Evolutionary conservation across 2,329 filamentous ascomycete genomes (phyloP).

Genomic region (Dothideomycetidae sp.): DNA sequence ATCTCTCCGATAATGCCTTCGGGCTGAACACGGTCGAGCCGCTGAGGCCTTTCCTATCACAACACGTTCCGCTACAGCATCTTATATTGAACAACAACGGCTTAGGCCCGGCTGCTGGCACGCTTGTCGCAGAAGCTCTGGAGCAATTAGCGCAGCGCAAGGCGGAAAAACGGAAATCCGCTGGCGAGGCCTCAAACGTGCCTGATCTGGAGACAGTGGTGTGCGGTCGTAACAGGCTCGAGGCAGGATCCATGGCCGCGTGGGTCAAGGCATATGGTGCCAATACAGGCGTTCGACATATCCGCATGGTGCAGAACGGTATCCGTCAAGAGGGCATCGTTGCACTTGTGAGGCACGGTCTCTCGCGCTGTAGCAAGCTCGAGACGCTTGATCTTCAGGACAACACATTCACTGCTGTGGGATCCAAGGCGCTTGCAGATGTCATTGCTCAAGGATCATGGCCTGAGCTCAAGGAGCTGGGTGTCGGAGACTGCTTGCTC

Average conservation of each 20-base stretch:
- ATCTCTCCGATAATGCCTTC: conserved; percentile 96
- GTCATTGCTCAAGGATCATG: conserved; percentile 52
- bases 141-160: conserved; percentile 73
- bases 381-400: conserved; percentile 83
- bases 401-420: conserved; percentile 82
- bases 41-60: conserved; percentile 77
- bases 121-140: conserved; percentile 76
- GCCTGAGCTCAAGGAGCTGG: conserved; percentile 65
- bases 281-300: conserved; percentile 61
- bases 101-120: conserved; percentile 79
- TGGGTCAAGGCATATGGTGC: conserved; percentile 82
- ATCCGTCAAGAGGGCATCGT: conserved; percentile 89
- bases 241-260: conserved; percentile 90
- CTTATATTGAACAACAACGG: conserved; percentile 98
- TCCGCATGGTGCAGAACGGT: conserved; percentile 98
- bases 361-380: conserved; percentile 55
- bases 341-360: conserved; percentile 62
- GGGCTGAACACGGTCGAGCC: conserved; percentile 89
- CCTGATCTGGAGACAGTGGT: conserved; percentile 90
- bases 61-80: conserved; percentile 81
- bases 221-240: conserved; percentile 87
- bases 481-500: conserved; percentile 77
- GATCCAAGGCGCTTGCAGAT: conserved; percentile 62
- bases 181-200: conserved; percentile 47
- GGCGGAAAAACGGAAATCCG: conserved; percentile 55